phyloP scores from a whole-genome alignment of 495 filamentous ascomycete species.

The Saxophila tyrrhenica region DNA sequence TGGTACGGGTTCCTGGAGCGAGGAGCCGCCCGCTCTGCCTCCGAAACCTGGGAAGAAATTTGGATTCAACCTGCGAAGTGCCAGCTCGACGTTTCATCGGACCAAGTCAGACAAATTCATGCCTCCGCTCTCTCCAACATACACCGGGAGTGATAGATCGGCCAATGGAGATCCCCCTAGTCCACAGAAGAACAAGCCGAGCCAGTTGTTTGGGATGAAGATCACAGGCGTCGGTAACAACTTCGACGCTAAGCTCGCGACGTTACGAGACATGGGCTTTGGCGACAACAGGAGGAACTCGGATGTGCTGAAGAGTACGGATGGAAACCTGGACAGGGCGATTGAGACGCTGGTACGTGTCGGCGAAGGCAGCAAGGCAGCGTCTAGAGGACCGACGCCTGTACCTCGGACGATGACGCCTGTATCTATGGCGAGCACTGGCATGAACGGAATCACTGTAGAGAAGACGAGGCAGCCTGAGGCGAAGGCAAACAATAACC shows the following conservation, averaged over 20 bases:
- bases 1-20: slow-evolving; percentile 34
- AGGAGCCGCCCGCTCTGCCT: slow-evolving; percentile 65
- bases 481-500: slow-evolving; percentile 6
- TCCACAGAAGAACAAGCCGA: slow-evolving; percentile 39
- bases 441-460: slow-evolving; percentile 15
- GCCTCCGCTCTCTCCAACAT: slow-evolving; percentile 26
- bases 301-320: slow-evolving; percentile 63
- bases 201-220: slow-evolving; percentile 56
- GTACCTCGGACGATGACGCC: slow-evolving; percentile 13
- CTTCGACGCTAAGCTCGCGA: slow-evolving; percentile 59
- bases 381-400: slow-evolving; percentile 12
- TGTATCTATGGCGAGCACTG: slow-evolving; percentile 10
- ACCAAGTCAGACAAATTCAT: slow-evolving; percentile 10
- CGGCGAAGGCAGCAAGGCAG: slow-evolving; percentile 50
- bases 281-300: slow-evolving; percentile 68
- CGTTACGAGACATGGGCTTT: slow-evolving; percentile 87
- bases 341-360: slow-evolving; percentile 72
- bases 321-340: slow-evolving; percentile 72
- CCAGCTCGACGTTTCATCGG: slow-evolving; percentile 41
- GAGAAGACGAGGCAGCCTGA: slow-evolving; percentile 19
- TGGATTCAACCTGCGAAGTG: slow-evolving; percentile 57
- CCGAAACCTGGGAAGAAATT: slow-evolving; percentile 72
- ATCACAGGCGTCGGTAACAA: slow-evolving; percentile 46
- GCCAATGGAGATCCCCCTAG: slow-evolving; percentile 2
- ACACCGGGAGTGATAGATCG: slow-evolving; percentile 23